Evolutionary conservation across 1,284 basidiomycete species (phyloP).

Genomic region (Cryptococcus sp.): DNA sequence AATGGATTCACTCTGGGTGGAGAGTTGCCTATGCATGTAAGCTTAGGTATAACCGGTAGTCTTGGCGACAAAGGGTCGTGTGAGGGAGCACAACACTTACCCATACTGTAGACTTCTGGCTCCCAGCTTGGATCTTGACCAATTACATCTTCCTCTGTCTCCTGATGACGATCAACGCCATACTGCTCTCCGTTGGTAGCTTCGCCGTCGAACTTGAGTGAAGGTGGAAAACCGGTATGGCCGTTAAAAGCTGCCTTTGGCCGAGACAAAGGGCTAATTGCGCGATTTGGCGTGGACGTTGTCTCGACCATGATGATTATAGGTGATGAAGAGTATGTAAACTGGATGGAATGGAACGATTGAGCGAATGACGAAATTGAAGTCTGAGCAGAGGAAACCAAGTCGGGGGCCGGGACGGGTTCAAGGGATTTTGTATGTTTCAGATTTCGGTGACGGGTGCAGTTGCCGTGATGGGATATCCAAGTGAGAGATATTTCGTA

Average conservation of each 20-base stretch:
- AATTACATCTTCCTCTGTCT: not conserved
- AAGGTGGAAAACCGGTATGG: constrained; percentile 6
- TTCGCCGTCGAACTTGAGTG: no score
- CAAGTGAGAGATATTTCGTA: no score
- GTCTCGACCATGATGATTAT: not conserved
- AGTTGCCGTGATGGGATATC: no score
- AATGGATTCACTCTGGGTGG: constrained; percentile 34
- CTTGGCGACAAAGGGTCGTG: not conserved
- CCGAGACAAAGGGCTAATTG: constrained; percentile 7
- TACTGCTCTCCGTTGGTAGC: no score
- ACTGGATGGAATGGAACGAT: no score
- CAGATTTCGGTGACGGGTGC: not conserved
- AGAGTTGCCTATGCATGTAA: constrained; percentile 6
- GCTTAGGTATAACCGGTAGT: not conserved
- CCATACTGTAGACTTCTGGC: constrained; percentile 4
- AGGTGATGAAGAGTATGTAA: not conserved
- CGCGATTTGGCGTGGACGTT: not conserved
- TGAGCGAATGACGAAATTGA: no score
- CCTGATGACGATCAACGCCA: not conserved
- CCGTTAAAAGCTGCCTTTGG: constrained; percentile 14
- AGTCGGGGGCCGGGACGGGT: no score
- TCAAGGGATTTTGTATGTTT: not conserved
- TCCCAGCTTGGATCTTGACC: constrained; percentile 2
- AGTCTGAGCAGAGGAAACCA: no score
- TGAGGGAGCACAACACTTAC: constrained; percentile 3